Conservation (phyloP, 2,329 filamentous ascomycete species). For the Penicillium sp. region DNA sequence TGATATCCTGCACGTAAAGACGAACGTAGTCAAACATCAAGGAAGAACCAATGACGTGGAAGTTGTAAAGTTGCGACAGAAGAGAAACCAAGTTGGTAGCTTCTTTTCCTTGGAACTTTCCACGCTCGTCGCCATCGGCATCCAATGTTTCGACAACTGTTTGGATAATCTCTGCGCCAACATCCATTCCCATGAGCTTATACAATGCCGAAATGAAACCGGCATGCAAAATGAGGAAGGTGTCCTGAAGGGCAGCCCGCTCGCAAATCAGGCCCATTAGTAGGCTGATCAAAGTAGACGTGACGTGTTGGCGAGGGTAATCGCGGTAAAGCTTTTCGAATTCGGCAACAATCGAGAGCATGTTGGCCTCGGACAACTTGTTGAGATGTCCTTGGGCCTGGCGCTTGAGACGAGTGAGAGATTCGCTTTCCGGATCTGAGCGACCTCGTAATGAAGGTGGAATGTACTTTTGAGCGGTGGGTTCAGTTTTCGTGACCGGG, state of each 20-base stretch:
- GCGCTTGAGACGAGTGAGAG: conserved; percentile 66
- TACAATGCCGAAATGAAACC: conserved; percentile 87
- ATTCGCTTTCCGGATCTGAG: conserved; percentile 63
- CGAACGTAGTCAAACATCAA: conserved; percentile 91
- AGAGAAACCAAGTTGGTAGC: conserved; percentile 76
- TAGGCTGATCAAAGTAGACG: conserved; percentile 72
- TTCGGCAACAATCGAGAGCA: conserved; percentile 78
- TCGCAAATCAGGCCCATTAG: conserved; percentile 78
- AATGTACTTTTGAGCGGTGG: conserved; percentile 69
- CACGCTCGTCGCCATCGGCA: conserved; percentile 55
- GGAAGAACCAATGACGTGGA: conserved; percentile 78
- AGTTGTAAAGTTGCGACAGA: conserved; percentile 84
- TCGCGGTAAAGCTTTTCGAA: conserved; percentile 80
- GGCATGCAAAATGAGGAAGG: conserved; percentile 84
- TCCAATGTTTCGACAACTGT: conserved; percentile 74
- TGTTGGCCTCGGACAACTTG: conserved; percentile 84
- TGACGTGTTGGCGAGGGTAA: conserved; percentile 84
- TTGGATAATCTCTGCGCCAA: conserved; percentile 83
- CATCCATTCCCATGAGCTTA: conserved; percentile 81
- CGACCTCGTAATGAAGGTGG: conserved; percentile 76
- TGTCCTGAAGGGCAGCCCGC: conserved; percentile 74
- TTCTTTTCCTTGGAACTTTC: conserved; percentile 54
- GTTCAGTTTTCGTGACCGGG: conserved; percentile 52
- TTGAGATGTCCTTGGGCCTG: conserved; percentile 89
- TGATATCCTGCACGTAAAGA: conserved; percentile 69